Evolutionary conservation across 768 basidiomycete species (phyloP), one percentile per base, ranked within the genome.

Genomic region (Pluteus cervinus): DNA sequence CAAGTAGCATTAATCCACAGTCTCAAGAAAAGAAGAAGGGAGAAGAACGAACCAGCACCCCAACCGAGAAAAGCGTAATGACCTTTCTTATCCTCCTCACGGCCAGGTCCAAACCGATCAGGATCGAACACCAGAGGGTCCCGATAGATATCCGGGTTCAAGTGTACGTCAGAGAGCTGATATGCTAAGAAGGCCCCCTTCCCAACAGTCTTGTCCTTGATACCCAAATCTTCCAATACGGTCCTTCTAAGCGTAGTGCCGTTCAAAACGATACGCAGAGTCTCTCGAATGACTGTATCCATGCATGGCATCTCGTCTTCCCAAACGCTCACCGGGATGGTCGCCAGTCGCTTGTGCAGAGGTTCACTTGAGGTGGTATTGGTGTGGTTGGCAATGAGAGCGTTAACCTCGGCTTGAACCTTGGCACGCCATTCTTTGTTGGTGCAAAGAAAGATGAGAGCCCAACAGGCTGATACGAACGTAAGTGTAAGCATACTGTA

Each of bases 401-500:
- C n/a, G 12, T 58, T 49, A 16, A 62, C 43, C 41, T 69, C 66
- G 0, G 38, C 35, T 8, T 35, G 23, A 1, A 60, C 58, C 16
- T 52, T 54, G 16, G 23, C 42, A 36, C 58, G 62, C 67, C 66
- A 69, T 15, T 56, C 47, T 1, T 53, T 53, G 28, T 65, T 45
- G 22, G 49, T 37, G 5, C 52, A 57, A 2, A 67, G 54, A 33
- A 58, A 55, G 5, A 69, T 32, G 2, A 67, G 41, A 9, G 47
- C 52, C 64, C 65, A 68, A 38, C 60, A 63, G 3, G 57, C 64
- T 66, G 24, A 14, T n/a, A n/a, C n/a, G n/a, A n/a, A n/a, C n/a
- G n/a, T n/a, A n/a, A n/a, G n/a, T n/a, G n/a, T n/a, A n/a, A n/a
- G n/a, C n/a, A n/a, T n/a, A n/a, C n/a, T n/a, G n/a, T n/a, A n/a